A percentile compares a stretch with the other conserved stretches of the same genome.
Evolutionary conservation across 495 filamentous ascomycete genomes (phyloP).

Genomic region (Daldinia childiae): DNA sequence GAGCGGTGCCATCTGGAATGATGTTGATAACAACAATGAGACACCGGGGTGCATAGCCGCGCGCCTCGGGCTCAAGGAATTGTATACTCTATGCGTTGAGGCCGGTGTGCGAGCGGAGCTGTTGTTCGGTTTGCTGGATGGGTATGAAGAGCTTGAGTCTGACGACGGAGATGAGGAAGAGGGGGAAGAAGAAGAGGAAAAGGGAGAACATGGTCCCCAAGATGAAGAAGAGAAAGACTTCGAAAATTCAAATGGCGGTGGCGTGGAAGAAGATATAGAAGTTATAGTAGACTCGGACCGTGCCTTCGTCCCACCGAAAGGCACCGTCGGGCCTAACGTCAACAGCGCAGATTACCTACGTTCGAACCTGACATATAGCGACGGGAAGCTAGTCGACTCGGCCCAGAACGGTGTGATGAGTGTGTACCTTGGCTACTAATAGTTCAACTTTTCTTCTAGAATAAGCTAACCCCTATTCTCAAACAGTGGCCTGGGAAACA

Average conservation of each 20-base stretch:
- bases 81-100: conserved; percentile 89
- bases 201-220: conserved; percentile 41
- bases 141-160: conserved; percentile 77
- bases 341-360: conserved; percentile 77
- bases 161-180: conserved; percentile 68
- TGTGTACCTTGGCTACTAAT: conserved; percentile 62
- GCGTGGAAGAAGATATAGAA: conserved; percentile 16
- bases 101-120: conserved; percentile 93
- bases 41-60: conserved; percentile 90
- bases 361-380: conserved; percentile 78
- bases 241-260: background rate
- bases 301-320: conserved; percentile 49
- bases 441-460: background rate
- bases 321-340: conserved; percentile 53
- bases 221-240: background rate
- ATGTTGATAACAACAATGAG: conserved; percentile 83
- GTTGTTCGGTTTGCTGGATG: conserved; percentile 77
- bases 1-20: conserved; percentile 97
- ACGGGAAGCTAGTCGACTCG: conserved; percentile 77
- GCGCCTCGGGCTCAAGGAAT: conserved; percentile 70
- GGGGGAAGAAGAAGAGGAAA: conserved; percentile 57
- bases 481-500: conserved; percentile 86
- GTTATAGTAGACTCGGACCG: conserved; percentile 48
- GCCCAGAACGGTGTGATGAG: conserved; percentile 90
- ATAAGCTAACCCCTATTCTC: conserved; percentile 10